A percentile compares a stretch with the other conserved stretches of the same genome.
Conservation (phyloP, 1,284 basidiomycete genomes). For the Malassezia nana region DNA sequence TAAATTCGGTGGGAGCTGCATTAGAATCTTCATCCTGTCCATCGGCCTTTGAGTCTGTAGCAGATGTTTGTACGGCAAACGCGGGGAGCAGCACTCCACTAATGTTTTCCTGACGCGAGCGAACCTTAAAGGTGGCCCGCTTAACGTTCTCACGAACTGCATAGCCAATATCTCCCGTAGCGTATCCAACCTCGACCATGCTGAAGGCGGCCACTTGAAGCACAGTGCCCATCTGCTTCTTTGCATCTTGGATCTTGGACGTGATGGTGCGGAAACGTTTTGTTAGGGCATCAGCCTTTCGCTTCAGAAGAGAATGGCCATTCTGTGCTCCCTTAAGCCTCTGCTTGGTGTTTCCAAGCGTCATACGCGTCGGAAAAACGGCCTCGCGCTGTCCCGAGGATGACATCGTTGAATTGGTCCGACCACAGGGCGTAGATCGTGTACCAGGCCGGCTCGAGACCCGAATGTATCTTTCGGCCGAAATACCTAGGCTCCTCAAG, state of each 20-base stretch:
- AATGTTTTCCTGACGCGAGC: conserved; percentile 94
- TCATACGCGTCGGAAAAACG: conserved; percentile 63
- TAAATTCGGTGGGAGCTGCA: conserved; percentile 59
- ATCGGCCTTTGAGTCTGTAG: background rate
- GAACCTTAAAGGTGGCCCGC: conserved; percentile 78
- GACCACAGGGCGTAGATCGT: conserved; percentile 8
- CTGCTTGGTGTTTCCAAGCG: conserved; percentile 78
- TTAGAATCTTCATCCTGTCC: background rate
- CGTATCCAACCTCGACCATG: conserved; percentile 94
- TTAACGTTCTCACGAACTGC: conserved; percentile 53
- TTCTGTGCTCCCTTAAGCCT: conserved; percentile 94
- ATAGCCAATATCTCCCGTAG: conserved; percentile 85
- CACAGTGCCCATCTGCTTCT: conserved; percentile 95
- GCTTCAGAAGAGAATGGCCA: conserved; percentile 88
- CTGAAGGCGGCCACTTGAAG: conserved; percentile 98
- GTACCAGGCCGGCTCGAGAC: background rate
- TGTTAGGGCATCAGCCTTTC: conserved; percentile 91
- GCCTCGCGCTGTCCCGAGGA: conserved; percentile 77
- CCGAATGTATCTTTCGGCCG: background rate
- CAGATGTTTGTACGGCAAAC: conserved; percentile 51
- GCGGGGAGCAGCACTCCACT: conserved; percentile 93
- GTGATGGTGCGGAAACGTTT: conserved; percentile 67
- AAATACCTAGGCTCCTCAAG: background rate
- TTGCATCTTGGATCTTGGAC: conserved; percentile 71
- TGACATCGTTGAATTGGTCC: conserved; percentile 58